Conservation (phyloP, 345 rosid species). For the Mallotus nudiflorus region DNA sequence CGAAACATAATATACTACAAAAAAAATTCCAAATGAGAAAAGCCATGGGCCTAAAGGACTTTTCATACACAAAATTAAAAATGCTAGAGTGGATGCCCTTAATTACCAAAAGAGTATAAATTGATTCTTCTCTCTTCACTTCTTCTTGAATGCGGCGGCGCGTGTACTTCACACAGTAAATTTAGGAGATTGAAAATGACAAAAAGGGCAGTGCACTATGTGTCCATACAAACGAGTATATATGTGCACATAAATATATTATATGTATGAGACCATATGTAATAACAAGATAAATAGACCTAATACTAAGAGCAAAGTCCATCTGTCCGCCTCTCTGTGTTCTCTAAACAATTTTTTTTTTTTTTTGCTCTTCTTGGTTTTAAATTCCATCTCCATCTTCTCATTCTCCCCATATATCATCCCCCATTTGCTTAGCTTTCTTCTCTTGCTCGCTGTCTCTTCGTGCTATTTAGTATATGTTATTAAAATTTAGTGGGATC, state of each 20-base stretch:
- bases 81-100: too few relatives aligned
- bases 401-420: constrained; percentile 1
- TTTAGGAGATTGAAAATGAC: too few relatives aligned
- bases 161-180: background rate
- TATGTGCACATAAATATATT: too few relatives aligned
- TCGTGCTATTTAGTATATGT: too few relatives aligned
- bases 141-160: too few relatives aligned
- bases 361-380: constrained; percentile 13
- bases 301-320: constrained; percentile 33
- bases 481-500: too few relatives aligned
- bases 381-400: constrained; percentile 23
- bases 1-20: background rate
- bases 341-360: constrained; percentile 10
- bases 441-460: background rate
- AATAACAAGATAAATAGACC: too few relatives aligned
- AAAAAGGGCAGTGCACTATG: too few relatives aligned
- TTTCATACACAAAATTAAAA: too few relatives aligned
- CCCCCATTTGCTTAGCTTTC: constrained; percentile 10
- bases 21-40: background rate
- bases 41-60: background rate
- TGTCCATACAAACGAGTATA: too few relatives aligned
- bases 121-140: too few relatives aligned
- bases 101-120: too few relatives aligned
- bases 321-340: constrained; percentile 70
- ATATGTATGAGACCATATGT: constrained; percentile 52